phyloP scores from a whole-genome alignment of 179 eudicot species.

The Monotropa hypopitys region DNA sequence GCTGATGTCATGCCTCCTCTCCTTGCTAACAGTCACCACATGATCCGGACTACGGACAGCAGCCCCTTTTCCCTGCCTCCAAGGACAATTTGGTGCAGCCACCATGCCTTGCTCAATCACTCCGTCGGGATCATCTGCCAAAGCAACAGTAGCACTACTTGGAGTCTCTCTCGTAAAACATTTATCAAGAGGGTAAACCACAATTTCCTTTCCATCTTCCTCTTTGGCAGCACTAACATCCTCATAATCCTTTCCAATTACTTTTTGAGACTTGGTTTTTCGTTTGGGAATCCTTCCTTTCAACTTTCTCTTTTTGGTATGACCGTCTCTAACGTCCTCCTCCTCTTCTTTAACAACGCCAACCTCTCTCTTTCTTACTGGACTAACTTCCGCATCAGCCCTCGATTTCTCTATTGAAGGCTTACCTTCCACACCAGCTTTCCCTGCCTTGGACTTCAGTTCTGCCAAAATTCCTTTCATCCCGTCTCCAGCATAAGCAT shows the following conservation, averaged over 20 bases:
- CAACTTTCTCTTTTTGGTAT: slow-evolving; percentile 5
- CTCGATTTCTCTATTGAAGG: not conserved
- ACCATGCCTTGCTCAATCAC: slow-evolving; percentile 31
- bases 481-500: not conserved
- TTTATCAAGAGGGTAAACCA: slow-evolving; percentile 18
- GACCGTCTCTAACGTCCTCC: slow-evolving; percentile 4
- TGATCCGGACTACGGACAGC: slow-evolving; percentile 5
- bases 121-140: slow-evolving; percentile 7
- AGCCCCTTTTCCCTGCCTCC: slow-evolving; percentile 16
- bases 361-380: not conserved
- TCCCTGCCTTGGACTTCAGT: not conserved
- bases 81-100: slow-evolving; percentile 28
- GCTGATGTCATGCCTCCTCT: slow-evolving; percentile 7
- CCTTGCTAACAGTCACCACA: slow-evolving; percentile 18
- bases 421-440: not conserved
- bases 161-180: not conserved
- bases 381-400: not conserved
- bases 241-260: not conserved
- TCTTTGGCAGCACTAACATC: slow-evolving; percentile 11
- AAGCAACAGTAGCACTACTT: slow-evolving; percentile 1
- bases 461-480: slow-evolving; percentile 2
- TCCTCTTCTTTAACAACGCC: slow-evolving; percentile 2
- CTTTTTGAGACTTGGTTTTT: not conserved
- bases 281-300: slow-evolving; percentile 9
- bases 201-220: slow-evolving; percentile 15